phyloP scores from a whole-genome alignment of 208 protist genomes.

The Vickermania spadyakhi region DNA sequence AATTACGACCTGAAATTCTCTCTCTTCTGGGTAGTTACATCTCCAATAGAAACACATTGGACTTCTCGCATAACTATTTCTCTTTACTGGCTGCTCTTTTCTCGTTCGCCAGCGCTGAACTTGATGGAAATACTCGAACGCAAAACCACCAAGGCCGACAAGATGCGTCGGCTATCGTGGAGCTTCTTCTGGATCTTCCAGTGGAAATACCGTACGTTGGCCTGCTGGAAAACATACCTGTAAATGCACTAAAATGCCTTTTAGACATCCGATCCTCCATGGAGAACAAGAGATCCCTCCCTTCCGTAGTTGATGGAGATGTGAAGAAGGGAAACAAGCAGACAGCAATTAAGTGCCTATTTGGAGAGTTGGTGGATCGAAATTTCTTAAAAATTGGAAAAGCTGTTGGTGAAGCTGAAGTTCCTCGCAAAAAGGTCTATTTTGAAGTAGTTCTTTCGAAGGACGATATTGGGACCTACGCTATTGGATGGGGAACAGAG shows the following conservation, averaged over 20 bases:
- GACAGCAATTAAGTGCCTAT: conserved; percentile 42
- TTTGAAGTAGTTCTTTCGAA: conserved; percentile 82
- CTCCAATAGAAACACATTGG: background rate
- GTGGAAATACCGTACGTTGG: background rate
- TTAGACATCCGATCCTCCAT: conserved; percentile 65
- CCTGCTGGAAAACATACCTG: conserved; percentile 23
- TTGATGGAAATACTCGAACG: conserved; percentile 14
- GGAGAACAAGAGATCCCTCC: conserved; percentile 32
- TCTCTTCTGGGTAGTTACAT: conserved; percentile 10
- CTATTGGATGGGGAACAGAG: conserved; percentile 79
- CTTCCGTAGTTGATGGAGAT: conserved; percentile 23
- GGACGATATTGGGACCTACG: conserved; percentile 51
- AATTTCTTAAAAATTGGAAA: conserved; percentile 81
- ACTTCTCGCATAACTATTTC: background rate
- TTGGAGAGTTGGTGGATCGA: conserved; percentile 66
- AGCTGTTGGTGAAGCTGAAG: conserved; percentile 19
- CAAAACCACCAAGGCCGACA: conserved; percentile 25
- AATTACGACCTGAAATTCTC: conserved; percentile 32
- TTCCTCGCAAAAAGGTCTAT: conserved; percentile 41
- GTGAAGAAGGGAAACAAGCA: conserved; percentile 15
- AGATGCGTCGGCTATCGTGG: conserved; percentile 71
- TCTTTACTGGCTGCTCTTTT: conserved; percentile 55
- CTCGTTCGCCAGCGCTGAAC: conserved; percentile 54
- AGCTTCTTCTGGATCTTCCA: conserved; percentile 55
- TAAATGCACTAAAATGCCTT: conserved; percentile 67